Evolutionary conservation across 768 basidiomycete species (phyloP), one percentile per base, ranked within the genome.

Genomic region (Nidularia pulvinata): DNA sequence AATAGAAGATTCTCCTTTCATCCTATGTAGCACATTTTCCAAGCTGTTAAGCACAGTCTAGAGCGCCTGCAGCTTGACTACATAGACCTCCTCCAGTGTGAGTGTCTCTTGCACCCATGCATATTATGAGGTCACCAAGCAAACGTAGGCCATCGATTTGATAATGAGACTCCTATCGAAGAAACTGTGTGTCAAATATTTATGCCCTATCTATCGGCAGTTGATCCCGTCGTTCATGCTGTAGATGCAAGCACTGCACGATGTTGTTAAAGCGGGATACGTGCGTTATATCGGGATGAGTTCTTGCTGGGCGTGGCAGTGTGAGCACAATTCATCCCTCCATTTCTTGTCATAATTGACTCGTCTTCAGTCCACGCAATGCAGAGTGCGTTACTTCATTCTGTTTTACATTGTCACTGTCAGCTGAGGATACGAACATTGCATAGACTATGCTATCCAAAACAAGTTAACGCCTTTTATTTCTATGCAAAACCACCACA

Each of bases 51-150:
- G 60, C 69, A 71, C 13, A 83, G 82, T 45, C 66, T 92, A 54
- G 68, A 86, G 62, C 78, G 89, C 14, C 75, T 93, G 2, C 85
- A 90, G 46, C 65, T 89, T 30, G 90, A 92, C 49, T 89, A 91
- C 57, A 76, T 93, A 60, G 91, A 92, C 61, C 68, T 91, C 1
- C 68, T 91, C 6, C 89, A 91, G 71, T 88, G 86, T 77, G 59
- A 56, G 74, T 52, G 5, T 7, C 32, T 4, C 33, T 35, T 49
- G 16, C 5, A 6, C 30, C 22, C 19, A 2, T 30, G 13, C 19
- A 19, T 1, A 22, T 7, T 7, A 33, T 7, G 22, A 13, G 10
- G 22, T n/a, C 11, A 9, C 13, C 13, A n/a, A 13, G 22, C 19
- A 30, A 1, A 37, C n/a, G 10, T n/a, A 80, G 79, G 79, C 60